A percentile compares a stretch with the other conserved stretches of the same genome.
phyloP scores from a whole-genome alignment of 805 yeast genomes.

The Zygotorulaspora sp. region DNA sequence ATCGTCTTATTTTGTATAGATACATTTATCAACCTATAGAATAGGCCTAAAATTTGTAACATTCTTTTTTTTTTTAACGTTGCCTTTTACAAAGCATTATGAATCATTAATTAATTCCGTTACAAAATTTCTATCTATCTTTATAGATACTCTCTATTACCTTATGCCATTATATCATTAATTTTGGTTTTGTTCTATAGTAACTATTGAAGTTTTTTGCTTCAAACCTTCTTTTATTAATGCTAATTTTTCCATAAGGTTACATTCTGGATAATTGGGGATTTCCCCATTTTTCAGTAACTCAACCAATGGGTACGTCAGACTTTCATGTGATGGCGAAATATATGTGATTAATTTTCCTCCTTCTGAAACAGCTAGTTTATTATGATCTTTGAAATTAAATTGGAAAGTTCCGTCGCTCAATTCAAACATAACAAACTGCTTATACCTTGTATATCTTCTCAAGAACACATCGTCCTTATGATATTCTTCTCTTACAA shows the following conservation, averaged over 20 bases:
- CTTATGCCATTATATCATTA: conserved; percentile 1
- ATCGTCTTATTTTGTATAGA: too few species aligned
- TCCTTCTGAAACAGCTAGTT: conserved; percentile 69
- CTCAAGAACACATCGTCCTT: conserved; percentile 71
- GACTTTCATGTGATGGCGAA: conserved; percentile 68
- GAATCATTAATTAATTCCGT: conserved; percentile 8
- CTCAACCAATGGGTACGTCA: conserved; percentile 54
- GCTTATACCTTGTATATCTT: conserved; percentile 73
- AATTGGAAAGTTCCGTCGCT: conserved; percentile 91
- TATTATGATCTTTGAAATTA: conserved; percentile 93
- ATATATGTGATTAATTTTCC: conserved; percentile 79
- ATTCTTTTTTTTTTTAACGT: neutral
- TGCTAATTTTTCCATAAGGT: conserved; percentile 43
- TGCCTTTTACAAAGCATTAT: neutral
- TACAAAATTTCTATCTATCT: too few species aligned
- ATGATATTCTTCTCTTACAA: conserved; percentile 48
- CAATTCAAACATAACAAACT: conserved; percentile 85
- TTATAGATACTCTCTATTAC: conserved; percentile 1
- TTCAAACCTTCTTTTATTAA: conserved; percentile 64
- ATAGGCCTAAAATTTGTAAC: too few species aligned
- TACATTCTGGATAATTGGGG: conserved; percentile 45
- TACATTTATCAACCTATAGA: too few species aligned
- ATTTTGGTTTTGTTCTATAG: conserved; percentile 21
- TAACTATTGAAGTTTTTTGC: conserved; percentile 33
- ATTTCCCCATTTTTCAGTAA: conserved; percentile 45